Base-by-base conservation (phyloP, 2,329 filamentous ascomycete species). In the Fusarium redolens region DNA sequence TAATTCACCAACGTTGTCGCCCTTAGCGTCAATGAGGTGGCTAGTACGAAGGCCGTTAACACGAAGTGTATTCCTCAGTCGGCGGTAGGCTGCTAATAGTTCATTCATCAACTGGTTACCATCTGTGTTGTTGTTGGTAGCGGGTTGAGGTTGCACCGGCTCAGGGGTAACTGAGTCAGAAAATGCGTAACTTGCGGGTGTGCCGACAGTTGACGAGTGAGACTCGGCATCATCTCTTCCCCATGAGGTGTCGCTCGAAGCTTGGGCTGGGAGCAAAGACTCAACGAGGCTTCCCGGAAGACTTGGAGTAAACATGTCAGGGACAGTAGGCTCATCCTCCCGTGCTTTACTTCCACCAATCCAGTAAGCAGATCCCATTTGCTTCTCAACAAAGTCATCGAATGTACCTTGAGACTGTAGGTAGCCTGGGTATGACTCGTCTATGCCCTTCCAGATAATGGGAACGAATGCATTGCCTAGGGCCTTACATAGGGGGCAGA, bases 401-500 rank as follows among this genome's bases (percentile, higher is more conserved):
- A 97, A 96, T 2, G 86, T 80, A 22, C 81, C 81, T 37, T 86
- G 79, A 9, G 90, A 83, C 57, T 90, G 86, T 41, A 98, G 83
- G n/a, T 90, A 86, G 7, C 93, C 92, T 1, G 94, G 91, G 69
- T 95, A 94, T 4, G 91, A 90, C 79, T 97, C 93, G 75, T 97
- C 93, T 78, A 97, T 92, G 31, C 93, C 93, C 80, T 95, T 97
- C 96, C 96, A 99, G 41, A 97, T 91, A 69, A 99, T 94, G 0
- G 97, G 97, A 41, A 99, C 82, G 83, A 99, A 99, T 0, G 94
- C 90, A 79, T 99, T 99, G 5, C 96, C 96, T 1, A 99, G 87
- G 7, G 96, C 97, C 82, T 99, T 99, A 85, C 96, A 99, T 2
- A 99, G 86, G 3, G 96, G 96, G 76, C 96, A 99, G 61, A 98